Evolutionary conservation across 2,329 filamentous ascomycete genomes (phyloP), one percentile per base, ranked within the genome.

Genomic region (Ceratocystis eucalypticola): DNA sequence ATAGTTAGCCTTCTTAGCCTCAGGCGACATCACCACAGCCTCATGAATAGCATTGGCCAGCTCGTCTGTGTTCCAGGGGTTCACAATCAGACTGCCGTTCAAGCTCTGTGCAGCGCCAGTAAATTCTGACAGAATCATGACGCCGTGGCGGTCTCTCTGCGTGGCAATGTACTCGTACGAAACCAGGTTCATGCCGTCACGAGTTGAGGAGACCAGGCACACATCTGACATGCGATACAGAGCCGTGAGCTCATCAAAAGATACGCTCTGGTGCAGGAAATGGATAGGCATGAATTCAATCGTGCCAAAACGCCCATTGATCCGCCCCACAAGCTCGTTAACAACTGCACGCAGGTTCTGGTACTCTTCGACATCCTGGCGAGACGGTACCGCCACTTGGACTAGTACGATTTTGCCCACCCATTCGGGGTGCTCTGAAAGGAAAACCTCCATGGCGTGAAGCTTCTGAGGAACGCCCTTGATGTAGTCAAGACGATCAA

Each of bases 261-360:
- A 86, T 73, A 97, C 91, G 3, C 90, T 96, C 78, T 96, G 95
- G 79, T 97, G 94, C 72, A 97, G 86, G 79, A 96, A 97, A 77
- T 97, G 94, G 71, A 99, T 97, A 0, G 94, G 94, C 88, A 96
- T 96, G 78, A 96, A 97, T 76, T 97, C 93, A 72, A 97, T 88
- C 41, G 92, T 96, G 74, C 93, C 92, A 73, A 96, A 97, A 74
- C 89, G 91, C 73, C 94, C 94, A 74, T 99, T 99, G 78, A 99
- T 97, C 69, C 93, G 85, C 46, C 94, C 94, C 15, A 97, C 93
- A 10, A 97, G 83, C 78, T 99, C 94, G 75, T 97, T 99, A 73
- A 96, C 92, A 3, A 96, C 91, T 22, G 92, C 91, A 33, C 93
- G 87, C 45, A 99, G 81, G 73, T 97, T 96, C 75, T 97, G 93